Conservation (phyloP, 108 stramenopile genomes). For the Skeletonema grethae region DNA sequence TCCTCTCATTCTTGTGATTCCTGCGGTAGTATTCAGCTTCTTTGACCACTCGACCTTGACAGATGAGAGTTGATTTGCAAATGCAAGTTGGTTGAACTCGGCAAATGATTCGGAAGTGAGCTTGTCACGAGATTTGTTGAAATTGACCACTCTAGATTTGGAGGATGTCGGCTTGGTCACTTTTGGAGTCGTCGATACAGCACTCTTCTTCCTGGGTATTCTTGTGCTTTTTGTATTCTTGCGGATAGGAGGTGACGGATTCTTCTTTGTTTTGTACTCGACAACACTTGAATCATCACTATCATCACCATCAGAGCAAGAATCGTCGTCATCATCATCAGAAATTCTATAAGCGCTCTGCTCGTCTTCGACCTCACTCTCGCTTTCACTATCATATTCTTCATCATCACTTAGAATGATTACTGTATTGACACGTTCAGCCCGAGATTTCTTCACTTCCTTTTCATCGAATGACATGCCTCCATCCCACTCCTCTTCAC, state of each 20-base stretch:
- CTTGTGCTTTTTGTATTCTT: constrained; percentile 13
- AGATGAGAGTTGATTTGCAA: constrained; percentile 44
- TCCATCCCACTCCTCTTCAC: constrained; percentile 29
- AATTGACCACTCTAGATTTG: constrained; percentile 10
- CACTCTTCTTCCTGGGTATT: neutral
- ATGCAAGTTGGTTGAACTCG: constrained; percentile 60
- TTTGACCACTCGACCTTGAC: constrained; percentile 78
- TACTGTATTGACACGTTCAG: constrained; percentile 50
- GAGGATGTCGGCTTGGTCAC: neutral
- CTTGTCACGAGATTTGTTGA: constrained; percentile 56
- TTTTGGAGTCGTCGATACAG: neutral
- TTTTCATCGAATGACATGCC: constrained; percentile 36
- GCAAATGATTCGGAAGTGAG: constrained; percentile 48
- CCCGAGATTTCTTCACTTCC: neutral
- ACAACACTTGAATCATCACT: constrained; percentile 14
- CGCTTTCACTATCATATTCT: constrained; percentile 46
- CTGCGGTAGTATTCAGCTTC: constrained; percentile 85
- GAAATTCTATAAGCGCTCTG: constrained; percentile 19
- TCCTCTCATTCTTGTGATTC: constrained; percentile 72
- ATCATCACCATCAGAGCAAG: constrained; percentile 5
- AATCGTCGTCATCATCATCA: constrained; percentile 19
- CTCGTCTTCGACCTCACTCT: constrained; percentile 13
- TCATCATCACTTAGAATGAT: constrained; percentile 50
- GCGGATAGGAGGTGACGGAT: neutral
- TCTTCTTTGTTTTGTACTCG: constrained; percentile 2